Base-by-base conservation (phyloP, 2,329 filamentous ascomycete species). In the Septoria linicola region DNA sequence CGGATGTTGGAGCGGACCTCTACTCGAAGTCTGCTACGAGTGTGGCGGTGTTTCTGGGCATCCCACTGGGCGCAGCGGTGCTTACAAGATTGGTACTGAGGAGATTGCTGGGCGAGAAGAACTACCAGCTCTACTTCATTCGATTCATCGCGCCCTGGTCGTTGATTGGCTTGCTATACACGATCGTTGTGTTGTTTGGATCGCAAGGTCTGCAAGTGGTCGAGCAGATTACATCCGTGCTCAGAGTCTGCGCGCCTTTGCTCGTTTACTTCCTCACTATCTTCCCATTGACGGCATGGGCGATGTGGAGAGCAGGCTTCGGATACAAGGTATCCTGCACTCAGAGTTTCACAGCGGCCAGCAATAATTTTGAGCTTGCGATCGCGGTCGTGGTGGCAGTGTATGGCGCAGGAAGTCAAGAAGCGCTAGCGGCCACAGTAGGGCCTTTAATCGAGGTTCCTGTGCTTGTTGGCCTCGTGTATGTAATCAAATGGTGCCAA, bases 301-400 rank as follows among this genome's bases (percentile, higher is more conserved):
- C 84, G 1, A 79, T 82, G 2, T 75, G 78, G 41, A 78, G 75
- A n/a, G 70, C 85, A n/a, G 86, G 88, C 0, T 90, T 90, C 52
- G 82, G 81, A 0, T 95, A 95, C 66, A 77, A 78, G 30, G 67
- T 90, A 1, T 79, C 80, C 1, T 78, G 80, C 8, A 92, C 89
- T 1, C 89, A 95, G 70, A 90, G 87, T 65, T 93, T 95, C 63
- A 95, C 88, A 0, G 91, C 89, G 0, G 87, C 88, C 1, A 95
- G 89, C 67, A 96, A 96, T 66, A 95, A 96, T 66, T 96, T 96
- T 63, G 90, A 96, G 73, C 73, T 96, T 19, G 89, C 90, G 0
- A 95, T 96, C 70, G 89, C 89, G 0, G 89, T 96, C 0, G 88
- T 88, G 0, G 84, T 95, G 2, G 86, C 89, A 0, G 85, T 85